These are phyloP conservation scores for Triticum dicoccoides DNA, from an alignment of 176 grass and related monocot genomes.

Conservation along the genomic window DNA sequence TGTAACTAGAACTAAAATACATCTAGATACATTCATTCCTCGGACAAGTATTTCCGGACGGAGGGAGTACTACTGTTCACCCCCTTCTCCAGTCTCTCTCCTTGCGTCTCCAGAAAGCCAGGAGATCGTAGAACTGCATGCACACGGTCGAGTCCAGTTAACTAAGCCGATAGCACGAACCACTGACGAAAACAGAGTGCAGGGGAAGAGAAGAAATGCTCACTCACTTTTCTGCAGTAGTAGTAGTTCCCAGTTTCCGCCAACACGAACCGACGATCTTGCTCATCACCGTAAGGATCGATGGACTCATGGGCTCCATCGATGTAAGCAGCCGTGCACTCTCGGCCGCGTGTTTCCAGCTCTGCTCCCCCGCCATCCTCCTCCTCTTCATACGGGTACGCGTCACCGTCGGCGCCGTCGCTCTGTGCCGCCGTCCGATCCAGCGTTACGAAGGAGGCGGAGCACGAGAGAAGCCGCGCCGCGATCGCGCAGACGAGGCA, in stretches of 20 bases:
- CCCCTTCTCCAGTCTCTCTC: conserved; percentile 8
- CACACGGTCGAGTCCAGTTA: neutral
- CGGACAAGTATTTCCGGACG: too few relatives aligned
- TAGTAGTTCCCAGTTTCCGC: conserved; percentile 14
- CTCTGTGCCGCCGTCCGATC: neutral
- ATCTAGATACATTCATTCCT: too few relatives aligned
- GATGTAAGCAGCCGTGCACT: neutral
- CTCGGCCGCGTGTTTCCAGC: neutral
- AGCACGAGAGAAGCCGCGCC: neutral
- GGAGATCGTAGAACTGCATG: conserved; percentile 51
- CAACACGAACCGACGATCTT: neutral
- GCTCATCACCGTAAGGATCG: neutral
- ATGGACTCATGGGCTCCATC: neutral
- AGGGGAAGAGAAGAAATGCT: neutral
- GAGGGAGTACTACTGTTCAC: neutral
- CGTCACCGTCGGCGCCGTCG: neutral
- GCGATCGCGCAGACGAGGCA: conserved; percentile 12
- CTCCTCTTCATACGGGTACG: neutral
- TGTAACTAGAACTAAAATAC: too few relatives aligned
- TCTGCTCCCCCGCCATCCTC: neutral
- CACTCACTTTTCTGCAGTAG: neutral
- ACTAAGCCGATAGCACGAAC: neutral
- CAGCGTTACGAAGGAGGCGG: neutral
- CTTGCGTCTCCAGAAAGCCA: conserved; percentile 44
- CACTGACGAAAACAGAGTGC: neutral